Evolutionary conservation across 2,329 filamentous ascomycete genomes (phyloP).

Genomic region (Lachnellula occidentalis): DNA sequence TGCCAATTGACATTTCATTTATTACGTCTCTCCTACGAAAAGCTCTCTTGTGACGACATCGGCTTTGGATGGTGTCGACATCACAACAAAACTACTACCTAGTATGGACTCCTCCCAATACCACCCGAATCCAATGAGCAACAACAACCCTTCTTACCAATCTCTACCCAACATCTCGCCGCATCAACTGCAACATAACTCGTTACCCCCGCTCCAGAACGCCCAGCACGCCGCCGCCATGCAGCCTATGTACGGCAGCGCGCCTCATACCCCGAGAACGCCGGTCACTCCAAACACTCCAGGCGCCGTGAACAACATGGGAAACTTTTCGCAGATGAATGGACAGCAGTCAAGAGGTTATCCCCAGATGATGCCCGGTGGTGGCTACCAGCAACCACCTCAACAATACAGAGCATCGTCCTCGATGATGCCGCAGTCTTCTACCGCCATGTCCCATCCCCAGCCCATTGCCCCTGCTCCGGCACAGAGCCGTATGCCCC

Average conservation of each 20-base stretch:
- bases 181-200: slow-evolving; percentile 36
- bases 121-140: slow-evolving; percentile 27
- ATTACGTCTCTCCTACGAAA: not conserved
- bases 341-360: slow-evolving; percentile 20
- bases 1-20: not conserved
- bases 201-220: slow-evolving; percentile 48
- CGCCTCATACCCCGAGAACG: slow-evolving; percentile 52
- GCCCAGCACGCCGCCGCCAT: slow-evolving; percentile 42
- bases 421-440: slow-evolving; percentile 61
- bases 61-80: slow-evolving; percentile 3
- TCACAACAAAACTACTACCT: not conserved
- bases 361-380: slow-evolving; percentile 25
- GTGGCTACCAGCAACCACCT: slow-evolving; percentile 21
- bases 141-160: slow-evolving; percentile 25
- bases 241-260: slow-evolving; percentile 48
- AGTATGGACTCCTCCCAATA: slow-evolving; percentile 28
- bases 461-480: slow-evolving; percentile 73
- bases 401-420: slow-evolving; percentile 47
- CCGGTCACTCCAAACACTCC: slow-evolving; percentile 59
- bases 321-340: slow-evolving; percentile 52
- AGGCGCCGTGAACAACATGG: slow-evolving; percentile 48
- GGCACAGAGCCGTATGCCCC: slow-evolving; percentile 47
- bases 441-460: slow-evolving; percentile 62
- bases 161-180: slow-evolving; percentile 29
- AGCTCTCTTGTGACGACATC: not conserved